Conservation (phyloP, 495 filamentous ascomycete genomes). For the Annulohypoxylon moriforme region DNA sequence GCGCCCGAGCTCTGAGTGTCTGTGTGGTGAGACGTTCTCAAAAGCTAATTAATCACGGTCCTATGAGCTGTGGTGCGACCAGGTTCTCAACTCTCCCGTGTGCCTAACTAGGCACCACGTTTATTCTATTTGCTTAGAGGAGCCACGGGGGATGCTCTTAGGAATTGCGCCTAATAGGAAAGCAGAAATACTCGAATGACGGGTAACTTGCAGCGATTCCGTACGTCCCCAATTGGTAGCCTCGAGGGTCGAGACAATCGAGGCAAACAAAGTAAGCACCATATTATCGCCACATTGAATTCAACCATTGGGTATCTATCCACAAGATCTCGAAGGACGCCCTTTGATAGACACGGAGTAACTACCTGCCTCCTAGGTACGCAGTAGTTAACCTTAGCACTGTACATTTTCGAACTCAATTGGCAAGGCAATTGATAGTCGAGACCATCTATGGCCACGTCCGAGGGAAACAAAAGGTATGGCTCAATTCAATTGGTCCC, state of each 20-base stretch:
- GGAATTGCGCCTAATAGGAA: conserved; percentile 12
- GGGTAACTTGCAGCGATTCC: conserved; percentile 1
- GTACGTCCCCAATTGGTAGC: conserved; percentile 5
- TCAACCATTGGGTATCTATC: neutral
- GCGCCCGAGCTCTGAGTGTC: conserved; percentile 35
- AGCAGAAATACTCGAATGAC: conserved; percentile 7
- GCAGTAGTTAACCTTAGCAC: conserved; percentile 1
- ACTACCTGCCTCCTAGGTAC: neutral
- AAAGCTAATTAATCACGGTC: conserved; percentile 17
- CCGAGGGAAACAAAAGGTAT: conserved; percentile 6
- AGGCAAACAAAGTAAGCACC: conserved; percentile 10
- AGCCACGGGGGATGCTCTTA: neutral
- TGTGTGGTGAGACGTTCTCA: conserved; percentile 26
- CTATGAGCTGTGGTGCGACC: conserved; percentile 17
- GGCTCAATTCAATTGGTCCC: conserved; percentile 29
- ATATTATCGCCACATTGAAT: neutral
- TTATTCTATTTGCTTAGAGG: conserved; percentile 15
- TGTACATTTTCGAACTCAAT: conserved; percentile 22
- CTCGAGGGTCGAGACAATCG: neutral
- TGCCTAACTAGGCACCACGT: conserved; percentile 16
- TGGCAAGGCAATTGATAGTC: conserved; percentile 1
- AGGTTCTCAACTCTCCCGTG: conserved; percentile 10
- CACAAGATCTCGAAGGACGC: neutral
- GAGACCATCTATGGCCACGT: neutral
- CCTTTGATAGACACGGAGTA: neutral